These are phyloP conservation scores for Centaurea solstitialis DNA, from an alignment of 129 eudicot species.

Conservation along the genomic window DNA sequence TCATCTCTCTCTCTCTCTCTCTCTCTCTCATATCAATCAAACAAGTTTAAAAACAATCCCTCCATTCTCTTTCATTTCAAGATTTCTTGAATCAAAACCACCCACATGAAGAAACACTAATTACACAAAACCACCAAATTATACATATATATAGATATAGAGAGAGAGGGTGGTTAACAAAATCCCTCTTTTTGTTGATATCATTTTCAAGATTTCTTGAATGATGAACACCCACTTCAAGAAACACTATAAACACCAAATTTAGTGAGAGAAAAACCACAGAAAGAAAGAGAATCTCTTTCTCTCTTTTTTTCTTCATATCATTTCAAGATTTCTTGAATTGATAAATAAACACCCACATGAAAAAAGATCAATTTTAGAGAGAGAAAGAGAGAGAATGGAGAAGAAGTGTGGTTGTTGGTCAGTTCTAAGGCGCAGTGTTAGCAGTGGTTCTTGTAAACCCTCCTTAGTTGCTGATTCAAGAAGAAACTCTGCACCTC, in stretches of 20 bases:
- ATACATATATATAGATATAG: background rate
- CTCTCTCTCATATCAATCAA: slow-evolving; percentile 23
- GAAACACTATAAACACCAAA: background rate
- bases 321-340: background rate
- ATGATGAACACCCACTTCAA: background rate
- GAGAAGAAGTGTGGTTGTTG: slow-evolving; percentile 89
- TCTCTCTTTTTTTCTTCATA: background rate
- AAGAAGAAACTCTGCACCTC: slow-evolving; percentile 51
- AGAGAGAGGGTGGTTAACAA: slow-evolving; percentile 1
- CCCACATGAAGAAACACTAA: slow-evolving; percentile 23
- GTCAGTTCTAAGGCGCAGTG: slow-evolving; percentile 66
- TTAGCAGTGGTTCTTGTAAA: slow-evolving; percentile 50
- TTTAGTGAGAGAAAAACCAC: background rate
- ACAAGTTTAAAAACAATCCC: slow-evolving; percentile 24
- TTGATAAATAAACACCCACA: slow-evolving; percentile 11
- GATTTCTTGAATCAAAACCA: slow-evolving; percentile 18
- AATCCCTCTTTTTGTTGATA: slow-evolving; percentile 19
- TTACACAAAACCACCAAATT: no score
- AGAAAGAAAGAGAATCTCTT: background rate
- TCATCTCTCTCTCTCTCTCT: slow-evolving; percentile 32
- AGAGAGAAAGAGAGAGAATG: slow-evolving; percentile 42
- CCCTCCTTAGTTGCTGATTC: slow-evolving; percentile 49
- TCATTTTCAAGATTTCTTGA: slow-evolving; percentile 17
- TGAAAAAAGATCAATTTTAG: slow-evolving; percentile 17
- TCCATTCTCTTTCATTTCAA: slow-evolving; percentile 21